Percentiles rank a stretch among this genome's conserved stretches.
Conservation (phyloP, 2,329 filamentous ascomycete genomes). For the Talaromyces verruculosus region DNA sequence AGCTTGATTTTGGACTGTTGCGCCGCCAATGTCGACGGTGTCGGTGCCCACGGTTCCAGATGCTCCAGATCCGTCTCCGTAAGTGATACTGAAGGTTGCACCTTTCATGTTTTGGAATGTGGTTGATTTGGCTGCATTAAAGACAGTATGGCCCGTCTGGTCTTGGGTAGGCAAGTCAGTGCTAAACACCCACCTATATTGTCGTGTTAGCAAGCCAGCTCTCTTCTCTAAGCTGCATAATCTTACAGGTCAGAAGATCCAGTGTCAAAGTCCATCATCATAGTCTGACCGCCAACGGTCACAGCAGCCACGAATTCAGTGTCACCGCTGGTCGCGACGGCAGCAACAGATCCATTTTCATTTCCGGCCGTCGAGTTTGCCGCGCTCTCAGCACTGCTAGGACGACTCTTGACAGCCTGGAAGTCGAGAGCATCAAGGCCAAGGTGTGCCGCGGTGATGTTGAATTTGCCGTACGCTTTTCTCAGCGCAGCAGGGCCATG, state of each 20-base stretch:
- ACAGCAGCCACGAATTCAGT: conserved; percentile 70
- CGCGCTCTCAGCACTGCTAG: conserved; percentile 21
- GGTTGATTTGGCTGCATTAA: conserved; percentile 53
- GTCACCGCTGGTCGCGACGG: conserved; percentile 65
- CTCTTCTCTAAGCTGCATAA: neutral
- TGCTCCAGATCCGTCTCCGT: conserved; percentile 66
- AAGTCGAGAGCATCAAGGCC: conserved; percentile 40
- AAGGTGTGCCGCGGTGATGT: conserved; percentile 51
- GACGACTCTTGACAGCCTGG: conserved; percentile 29
- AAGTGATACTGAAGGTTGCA: conserved; percentile 62
- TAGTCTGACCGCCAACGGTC: conserved; percentile 65
- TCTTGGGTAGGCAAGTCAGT: conserved; percentile 52
- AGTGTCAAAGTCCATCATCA: conserved; percentile 73
- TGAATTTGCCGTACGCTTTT: conserved; percentile 69
- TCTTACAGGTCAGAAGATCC: conserved; percentile 67
- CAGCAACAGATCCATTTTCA: conserved; percentile 27
- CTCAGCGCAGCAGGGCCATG: conserved; percentile 63
- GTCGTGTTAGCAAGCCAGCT: neutral
- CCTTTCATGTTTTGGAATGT: conserved; percentile 53
- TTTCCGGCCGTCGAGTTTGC: conserved; percentile 6
- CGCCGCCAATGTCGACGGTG: conserved; percentile 65
- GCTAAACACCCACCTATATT: conserved; percentile 66
- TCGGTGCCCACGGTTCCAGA: conserved; percentile 66
- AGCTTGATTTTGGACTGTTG: conserved; percentile 61
- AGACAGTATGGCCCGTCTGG: conserved; percentile 56